These are phyloP conservation scores for Saccharomycopsis fibuligera DNA, from an alignment of 805 yeast genomes.

Conservation along the genomic window DNA sequence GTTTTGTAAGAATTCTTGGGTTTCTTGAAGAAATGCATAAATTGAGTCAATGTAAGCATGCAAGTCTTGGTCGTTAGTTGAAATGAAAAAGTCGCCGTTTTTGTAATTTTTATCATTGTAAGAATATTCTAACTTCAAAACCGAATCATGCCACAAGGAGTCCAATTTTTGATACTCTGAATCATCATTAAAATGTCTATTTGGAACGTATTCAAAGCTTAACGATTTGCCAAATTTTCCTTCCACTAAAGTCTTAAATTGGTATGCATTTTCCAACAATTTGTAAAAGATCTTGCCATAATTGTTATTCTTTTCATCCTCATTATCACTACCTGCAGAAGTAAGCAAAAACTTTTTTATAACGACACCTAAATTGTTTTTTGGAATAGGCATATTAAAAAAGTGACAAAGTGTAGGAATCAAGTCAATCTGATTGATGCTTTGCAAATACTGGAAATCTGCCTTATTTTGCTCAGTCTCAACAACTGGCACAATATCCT, in stretches of 20 bases:
- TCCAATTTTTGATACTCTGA: slow-evolving; percentile 18
- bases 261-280: slow-evolving; percentile 51
- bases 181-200: background rate
- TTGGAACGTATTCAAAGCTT: slow-evolving; percentile 15
- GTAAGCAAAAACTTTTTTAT: slow-evolving; percentile 50
- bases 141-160: slow-evolving; percentile 20
- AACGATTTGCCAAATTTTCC: slow-evolving; percentile 31
- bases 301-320: slow-evolving; percentile 27
- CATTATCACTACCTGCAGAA: slow-evolving; percentile 40
- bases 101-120: background rate
- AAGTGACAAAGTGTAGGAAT: slow-evolving; percentile 64
- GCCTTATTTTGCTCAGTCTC: too few relatives aligned
- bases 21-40: slow-evolving; percentile 34
- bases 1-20: slow-evolving; percentile 47
- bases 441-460: slow-evolving; percentile 48
- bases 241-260: slow-evolving; percentile 42
- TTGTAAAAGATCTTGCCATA: slow-evolving; percentile 23
- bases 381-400: slow-evolving; percentile 61
- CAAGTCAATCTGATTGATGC: slow-evolving; percentile 61
- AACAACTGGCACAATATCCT: slow-evolving; percentile 34
- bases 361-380: slow-evolving; percentile 67
- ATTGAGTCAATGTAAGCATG: slow-evolving; percentile 21
- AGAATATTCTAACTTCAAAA: slow-evolving; percentile 9
- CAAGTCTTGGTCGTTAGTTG: background rate
- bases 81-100: background rate